These are phyloP conservation scores for Stentor roeselii DNA, from an alignment of 73 alveolate species.

Conservation along the genomic window DNA sequence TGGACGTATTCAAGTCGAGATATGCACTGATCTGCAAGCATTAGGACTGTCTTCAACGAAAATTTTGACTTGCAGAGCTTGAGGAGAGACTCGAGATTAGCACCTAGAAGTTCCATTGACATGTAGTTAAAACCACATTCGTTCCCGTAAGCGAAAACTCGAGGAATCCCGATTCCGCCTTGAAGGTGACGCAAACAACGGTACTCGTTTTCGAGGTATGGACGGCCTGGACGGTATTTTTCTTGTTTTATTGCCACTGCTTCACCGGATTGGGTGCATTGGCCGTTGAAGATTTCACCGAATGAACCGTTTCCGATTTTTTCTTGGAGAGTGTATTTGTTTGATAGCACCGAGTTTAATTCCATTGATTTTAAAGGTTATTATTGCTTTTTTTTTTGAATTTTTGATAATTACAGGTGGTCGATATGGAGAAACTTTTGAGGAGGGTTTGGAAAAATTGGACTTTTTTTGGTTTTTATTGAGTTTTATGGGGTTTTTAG, in stretches of 20 bases:
- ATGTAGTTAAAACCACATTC: slow-evolving; percentile 68
- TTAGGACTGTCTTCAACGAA: slow-evolving; percentile 66
- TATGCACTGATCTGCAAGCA: slow-evolving; percentile 65
- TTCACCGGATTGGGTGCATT: slow-evolving; percentile 49
- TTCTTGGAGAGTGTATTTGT: slow-evolving; percentile 53
- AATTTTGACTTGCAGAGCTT: slow-evolving; percentile 50
- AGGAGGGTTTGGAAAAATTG: no score
- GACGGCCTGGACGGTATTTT: background rate
- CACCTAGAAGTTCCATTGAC: slow-evolving; percentile 59
- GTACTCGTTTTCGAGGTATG: background rate
- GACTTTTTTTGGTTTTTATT: no score
- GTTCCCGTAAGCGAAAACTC: slow-evolving; percentile 49
- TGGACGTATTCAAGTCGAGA: slow-evolving; percentile 59
- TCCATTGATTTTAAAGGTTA: no score
- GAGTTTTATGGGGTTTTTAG: no score
- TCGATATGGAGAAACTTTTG: no score
- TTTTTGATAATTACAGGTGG: no score
- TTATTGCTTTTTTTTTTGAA: no score
- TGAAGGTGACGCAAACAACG: background rate
- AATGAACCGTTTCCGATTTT: slow-evolving; percentile 71
- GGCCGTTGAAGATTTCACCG: slow-evolving; percentile 56
- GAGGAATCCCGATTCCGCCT: slow-evolving; percentile 58
- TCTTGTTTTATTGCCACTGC: slow-evolving; percentile 63
- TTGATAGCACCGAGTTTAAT: slow-evolving; percentile 28
- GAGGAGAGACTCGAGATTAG: slow-evolving; percentile 64